Conservation (phyloP, 495 filamentous ascomycete species). For the Achaetomiella virescens region DNA sequence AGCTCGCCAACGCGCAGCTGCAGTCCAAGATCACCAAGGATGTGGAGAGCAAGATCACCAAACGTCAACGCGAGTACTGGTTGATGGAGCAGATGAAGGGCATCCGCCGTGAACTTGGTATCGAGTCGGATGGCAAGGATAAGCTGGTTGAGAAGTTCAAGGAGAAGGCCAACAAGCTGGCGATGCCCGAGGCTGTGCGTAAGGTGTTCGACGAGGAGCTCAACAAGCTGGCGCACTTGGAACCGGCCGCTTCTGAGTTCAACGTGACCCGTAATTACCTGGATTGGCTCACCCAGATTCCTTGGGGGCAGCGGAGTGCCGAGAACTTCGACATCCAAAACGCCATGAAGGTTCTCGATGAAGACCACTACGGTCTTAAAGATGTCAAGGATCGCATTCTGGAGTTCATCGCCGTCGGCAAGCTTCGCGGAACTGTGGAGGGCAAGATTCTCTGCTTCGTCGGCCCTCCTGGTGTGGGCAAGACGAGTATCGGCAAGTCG, state of each 20-base stretch:
- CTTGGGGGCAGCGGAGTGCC: slow-evolving; percentile 91
- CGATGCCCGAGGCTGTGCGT: slow-evolving; percentile 93
- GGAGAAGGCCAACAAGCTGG: slow-evolving; percentile 87
- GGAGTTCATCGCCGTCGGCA: slow-evolving; percentile 98
- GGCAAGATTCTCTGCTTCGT: slow-evolving; percentile 99
- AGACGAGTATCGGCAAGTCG: slow-evolving; percentile 97
- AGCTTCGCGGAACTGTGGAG: slow-evolving; percentile 93
- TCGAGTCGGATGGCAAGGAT: slow-evolving; percentile 96
- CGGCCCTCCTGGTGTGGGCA: slow-evolving; percentile 90
- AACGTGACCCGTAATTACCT: slow-evolving; percentile 99
- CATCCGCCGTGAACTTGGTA: slow-evolving; percentile 90
- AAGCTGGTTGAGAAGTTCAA: slow-evolving; percentile 96
- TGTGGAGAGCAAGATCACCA: slow-evolving; percentile 95
- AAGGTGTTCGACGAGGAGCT: slow-evolving; percentile 98
- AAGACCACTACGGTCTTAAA: slow-evolving; percentile 95
- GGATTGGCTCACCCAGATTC: slow-evolving; percentile 97
- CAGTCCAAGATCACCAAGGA: slow-evolving; percentile 98
- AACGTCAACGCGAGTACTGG: slow-evolving; percentile 97
- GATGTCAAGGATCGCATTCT: slow-evolving; percentile 99
- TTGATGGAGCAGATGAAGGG: slow-evolving; percentile 99
- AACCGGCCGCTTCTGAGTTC: slow-evolving; percentile 93
- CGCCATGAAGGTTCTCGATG: slow-evolving; percentile 84
- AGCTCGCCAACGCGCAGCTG: slow-evolving; percentile 94
- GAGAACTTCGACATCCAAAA: slow-evolving; percentile 95
- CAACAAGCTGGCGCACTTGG: slow-evolving; percentile 90